Evolutionary conservation across 139 green algal species (phyloP).

Genomic region (Desmodesmus armatus): DNA sequence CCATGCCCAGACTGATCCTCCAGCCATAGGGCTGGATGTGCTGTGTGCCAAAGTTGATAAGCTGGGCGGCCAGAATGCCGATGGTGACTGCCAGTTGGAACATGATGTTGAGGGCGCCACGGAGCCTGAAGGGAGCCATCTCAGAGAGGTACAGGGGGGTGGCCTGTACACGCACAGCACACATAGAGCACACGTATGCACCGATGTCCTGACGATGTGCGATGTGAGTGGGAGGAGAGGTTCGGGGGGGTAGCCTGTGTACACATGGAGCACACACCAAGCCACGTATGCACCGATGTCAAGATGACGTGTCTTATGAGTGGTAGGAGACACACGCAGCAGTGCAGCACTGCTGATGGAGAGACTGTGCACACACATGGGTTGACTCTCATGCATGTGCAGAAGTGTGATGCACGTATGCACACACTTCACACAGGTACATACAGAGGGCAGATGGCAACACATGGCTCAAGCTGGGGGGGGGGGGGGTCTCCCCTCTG

Average conservation of each 20-base stretch:
- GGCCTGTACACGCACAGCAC: constrained; percentile 40
- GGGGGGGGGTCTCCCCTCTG: no score
- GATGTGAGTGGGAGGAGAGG: not conserved
- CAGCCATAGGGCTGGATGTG: constrained; percentile 62
- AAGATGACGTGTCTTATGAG: no score
- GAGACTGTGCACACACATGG: no score
- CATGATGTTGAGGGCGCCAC: constrained; percentile 66
- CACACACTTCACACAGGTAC: no score
- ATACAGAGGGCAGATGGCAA: no score
- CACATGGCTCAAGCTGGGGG: no score
- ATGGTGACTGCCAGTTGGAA: constrained; percentile 79
- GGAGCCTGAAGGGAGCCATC: constrained; percentile 59
- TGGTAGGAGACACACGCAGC: no score
- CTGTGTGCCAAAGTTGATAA: constrained; percentile 76
- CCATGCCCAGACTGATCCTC: constrained; percentile 67
- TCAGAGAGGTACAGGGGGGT: constrained; percentile 65
- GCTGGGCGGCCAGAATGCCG: constrained; percentile 68
- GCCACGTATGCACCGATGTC: no score
- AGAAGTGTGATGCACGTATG: no score
- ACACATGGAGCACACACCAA: no score
- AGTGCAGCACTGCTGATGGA: no score
- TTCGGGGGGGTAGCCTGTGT: not conserved
- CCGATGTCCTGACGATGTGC: not conserved
- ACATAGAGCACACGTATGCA: not conserved
- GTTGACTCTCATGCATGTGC: no score